Conservation (phyloP, 2,329 filamentous ascomycete genomes). For the Pezicula radicicola region DNA sequence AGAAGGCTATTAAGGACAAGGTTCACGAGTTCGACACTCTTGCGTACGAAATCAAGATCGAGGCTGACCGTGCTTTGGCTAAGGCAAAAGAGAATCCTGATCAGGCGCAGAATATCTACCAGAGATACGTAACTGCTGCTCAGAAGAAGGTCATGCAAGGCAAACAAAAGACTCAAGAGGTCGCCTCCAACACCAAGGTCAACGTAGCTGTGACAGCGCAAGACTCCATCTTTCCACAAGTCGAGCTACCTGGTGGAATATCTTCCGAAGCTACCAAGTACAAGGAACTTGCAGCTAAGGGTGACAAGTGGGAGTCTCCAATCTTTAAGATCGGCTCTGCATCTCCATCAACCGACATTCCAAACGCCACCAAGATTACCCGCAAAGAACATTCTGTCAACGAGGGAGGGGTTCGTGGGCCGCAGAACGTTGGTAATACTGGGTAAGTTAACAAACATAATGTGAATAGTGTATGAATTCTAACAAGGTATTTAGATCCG, state of each 20-base stretch:
- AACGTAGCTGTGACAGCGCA: constrained; percentile 84
- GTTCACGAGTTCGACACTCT: constrained; percentile 72
- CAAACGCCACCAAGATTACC: constrained; percentile 47
- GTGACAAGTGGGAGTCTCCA: constrained; percentile 91
- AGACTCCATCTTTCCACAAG: constrained; percentile 87
- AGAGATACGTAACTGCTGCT: constrained; percentile 73
- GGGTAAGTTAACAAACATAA: constrained; percentile 1
- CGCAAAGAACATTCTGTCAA: constrained; percentile 45
- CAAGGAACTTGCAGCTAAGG: constrained; percentile 81
- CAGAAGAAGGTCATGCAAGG: constrained; percentile 72
- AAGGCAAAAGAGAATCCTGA: constrained; percentile 68
- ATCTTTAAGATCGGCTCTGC: constrained; percentile 87
- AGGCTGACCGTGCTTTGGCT: constrained; percentile 71
- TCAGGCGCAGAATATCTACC: constrained; percentile 78
- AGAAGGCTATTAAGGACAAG: constrained; percentile 84
- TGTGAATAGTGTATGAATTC: neutral
- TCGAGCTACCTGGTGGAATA: constrained; percentile 83
- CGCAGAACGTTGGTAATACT: constrained; percentile 22
- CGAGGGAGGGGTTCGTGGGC: constrained; percentile 19
- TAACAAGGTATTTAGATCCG: constrained; percentile 2
- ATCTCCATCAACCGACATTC: constrained; percentile 68
- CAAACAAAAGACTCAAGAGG: constrained; percentile 71
- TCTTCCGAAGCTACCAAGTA: constrained; percentile 94
- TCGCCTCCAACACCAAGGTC: constrained; percentile 70
- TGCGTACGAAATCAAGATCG: constrained; percentile 74